Evolutionary conservation across 2,329 filamentous ascomycete species (phyloP), one percentile per base, ranked within the genome.

Genomic region (Colletotrichum melonis): DNA sequence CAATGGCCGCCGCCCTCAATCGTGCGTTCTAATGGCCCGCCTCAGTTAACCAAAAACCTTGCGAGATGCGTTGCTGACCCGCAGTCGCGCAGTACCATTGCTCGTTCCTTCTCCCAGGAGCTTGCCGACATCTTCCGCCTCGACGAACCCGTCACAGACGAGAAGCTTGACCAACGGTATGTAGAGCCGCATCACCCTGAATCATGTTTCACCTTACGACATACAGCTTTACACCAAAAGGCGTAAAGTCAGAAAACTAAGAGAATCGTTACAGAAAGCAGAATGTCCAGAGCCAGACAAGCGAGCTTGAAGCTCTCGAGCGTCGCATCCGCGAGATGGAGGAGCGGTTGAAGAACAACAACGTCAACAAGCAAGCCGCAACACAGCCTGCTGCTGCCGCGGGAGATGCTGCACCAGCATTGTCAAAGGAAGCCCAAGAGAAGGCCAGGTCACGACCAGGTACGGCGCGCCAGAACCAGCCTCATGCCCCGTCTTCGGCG

Each of bases 61-160:
- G 14, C n/a, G 49, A 54, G 22, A 26, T 58, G 22, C 24, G 30
- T 52, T 62, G 42, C 70, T 63, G 54, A 64, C 52, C 55, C 22
- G 58, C 28, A 19, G 24, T 26, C 66, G 67, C 75, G 59, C 83
- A 98, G 95, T 76, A 97, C 94, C 74, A 92, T 98, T 83, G 95
- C 95, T 67, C 93, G 91, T 78, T 94, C 93, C 80, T 98, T 98
- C 85, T 96, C 95, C 73, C 88, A 91, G 57, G 94, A 96, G 81
- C 88, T 98, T 74, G 93, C 96, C 86, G 93, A 95, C 81, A 93
- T 97, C 78, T 98, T 98, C 86, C 93, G 93, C 79, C 92, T 98
- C 80, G 94, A 97, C 78, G 93, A 92, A 82, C 92, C 92, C 77
- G 81, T 97, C 72, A 90, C 92, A 79, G 89, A 93, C 79, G 88